Evolutionary conservation across 2,329 filamentous ascomycete species (phyloP), one percentile per base, ranked within the genome.

Genomic region (Coniella vitis): DNA sequence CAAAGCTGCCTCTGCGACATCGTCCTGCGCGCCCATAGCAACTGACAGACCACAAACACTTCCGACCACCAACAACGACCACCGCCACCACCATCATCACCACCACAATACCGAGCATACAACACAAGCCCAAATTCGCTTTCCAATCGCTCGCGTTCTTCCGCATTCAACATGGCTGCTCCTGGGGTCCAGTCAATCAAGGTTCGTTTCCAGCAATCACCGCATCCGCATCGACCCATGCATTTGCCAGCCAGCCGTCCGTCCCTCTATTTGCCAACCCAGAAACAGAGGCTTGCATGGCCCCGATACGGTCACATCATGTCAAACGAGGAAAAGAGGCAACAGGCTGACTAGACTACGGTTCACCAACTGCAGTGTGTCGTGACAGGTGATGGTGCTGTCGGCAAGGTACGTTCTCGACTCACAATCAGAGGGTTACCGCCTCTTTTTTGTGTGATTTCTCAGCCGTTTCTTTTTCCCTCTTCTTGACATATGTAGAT

Each of bases 361-460:
- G 41, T 47, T 38, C 39, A 36, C 45, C 29, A 40, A 45, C 21
- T 63, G 53, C 60, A 96, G 90, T 98, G 93, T 70, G 93, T 98
- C 67, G 93, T 98, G 65, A 97, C 93, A 56, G 93, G 93, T 74
- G 93, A 98, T 70, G 93, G 93, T 87, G 93, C 93, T 67, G 93
- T 98, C 62, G 93, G 93, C 71, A 98, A 98, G 82, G 90, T 95
- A 72, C 71, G 75, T 55, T 25, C 22, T n/a, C 16, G 20, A 19
- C 36, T 38, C 53, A 10, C 22, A 39, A 7, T 20, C 21, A 21
- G 38, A 22, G 16, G 36, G 14, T n/a, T 16, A n/a, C 34, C 22
- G 12, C 25, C 42, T 45, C 21, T 29, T 7, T 14, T 25, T 38
- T n/a, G n/a, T 10, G 34, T 16, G 16, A 22, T 13, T 29, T 21